Percentiles rank a stretch among this genome's conserved stretches.
phyloP scores from a whole-genome alignment of 176 grass and related monocot species.

The Pharus latifolius region DNA sequence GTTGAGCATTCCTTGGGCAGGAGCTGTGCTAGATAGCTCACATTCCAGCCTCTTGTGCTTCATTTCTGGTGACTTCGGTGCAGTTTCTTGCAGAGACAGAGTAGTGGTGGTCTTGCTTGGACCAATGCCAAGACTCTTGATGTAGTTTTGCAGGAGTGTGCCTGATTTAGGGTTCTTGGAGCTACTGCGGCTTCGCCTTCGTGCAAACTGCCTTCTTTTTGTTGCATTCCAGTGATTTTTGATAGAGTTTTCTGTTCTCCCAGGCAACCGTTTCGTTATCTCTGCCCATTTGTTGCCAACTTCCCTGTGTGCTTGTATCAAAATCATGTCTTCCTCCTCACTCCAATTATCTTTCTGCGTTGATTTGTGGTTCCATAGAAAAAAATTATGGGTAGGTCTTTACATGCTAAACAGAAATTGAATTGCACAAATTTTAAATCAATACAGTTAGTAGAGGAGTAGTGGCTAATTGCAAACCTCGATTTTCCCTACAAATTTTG shows the following conservation, averaged over 20 bases:
- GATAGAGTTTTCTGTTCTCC: slow-evolving; percentile 89
- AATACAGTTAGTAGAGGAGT: no score
- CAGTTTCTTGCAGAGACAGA: background rate
- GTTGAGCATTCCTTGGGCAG: background rate
- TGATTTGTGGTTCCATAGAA: background rate
- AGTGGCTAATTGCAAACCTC: no score
- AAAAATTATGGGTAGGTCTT: background rate
- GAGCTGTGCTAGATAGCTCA: background rate
- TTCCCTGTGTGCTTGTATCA: slow-evolving; percentile 76
- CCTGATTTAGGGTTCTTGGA: slow-evolving; percentile 46
- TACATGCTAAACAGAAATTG: background rate
- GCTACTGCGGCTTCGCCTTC: slow-evolving; percentile 28
- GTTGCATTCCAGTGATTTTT: slow-evolving; percentile 99
- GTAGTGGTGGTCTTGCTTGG: background rate
- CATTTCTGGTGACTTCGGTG: background rate
- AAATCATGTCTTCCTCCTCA: slow-evolving; percentile 79
- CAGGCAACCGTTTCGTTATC: slow-evolving; percentile 79
- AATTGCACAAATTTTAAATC: no score
- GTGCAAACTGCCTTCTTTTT: slow-evolving; percentile 62
- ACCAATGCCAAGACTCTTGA: slow-evolving; percentile 50
- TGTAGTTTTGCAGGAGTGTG: slow-evolving; percentile 75
- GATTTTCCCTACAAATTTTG: no score
- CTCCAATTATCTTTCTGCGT: slow-evolving; percentile 92
- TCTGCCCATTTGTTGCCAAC: slow-evolving; percentile 98
- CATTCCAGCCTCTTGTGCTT: background rate